phyloP scores from a whole-genome alignment of 2,329 filamentous ascomycete genomes.

The Thelonectria discophora region DNA sequence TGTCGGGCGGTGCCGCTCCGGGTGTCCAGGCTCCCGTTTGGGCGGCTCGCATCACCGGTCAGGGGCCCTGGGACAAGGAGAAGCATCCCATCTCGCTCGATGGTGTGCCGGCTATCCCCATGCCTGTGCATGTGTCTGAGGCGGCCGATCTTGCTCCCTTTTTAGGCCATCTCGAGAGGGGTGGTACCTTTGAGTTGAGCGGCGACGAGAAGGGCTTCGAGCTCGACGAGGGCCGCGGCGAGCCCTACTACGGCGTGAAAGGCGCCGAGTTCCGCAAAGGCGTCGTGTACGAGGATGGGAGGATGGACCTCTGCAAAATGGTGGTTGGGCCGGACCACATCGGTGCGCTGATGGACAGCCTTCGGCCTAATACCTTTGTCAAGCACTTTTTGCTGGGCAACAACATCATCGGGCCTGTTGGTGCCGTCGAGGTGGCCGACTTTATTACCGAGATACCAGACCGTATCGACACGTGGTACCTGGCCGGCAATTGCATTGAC shows the following conservation, averaged over 20 bases:
- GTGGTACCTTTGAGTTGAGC: conserved; percentile 43
- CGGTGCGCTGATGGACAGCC: conserved; percentile 57
- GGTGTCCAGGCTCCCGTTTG: conserved; percentile 47
- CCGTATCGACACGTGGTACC: conserved; percentile 64
- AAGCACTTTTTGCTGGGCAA: conserved; percentile 63
- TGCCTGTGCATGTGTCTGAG: conserved; percentile 46
- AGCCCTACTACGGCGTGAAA: conserved; percentile 48
- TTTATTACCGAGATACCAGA: conserved; percentile 57
- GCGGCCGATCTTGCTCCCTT: conserved; percentile 47
- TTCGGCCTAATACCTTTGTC: conserved; percentile 57
- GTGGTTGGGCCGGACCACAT: conserved; percentile 62
- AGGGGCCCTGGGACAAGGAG: conserved; percentile 47
- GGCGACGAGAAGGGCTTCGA: conserved; percentile 39
- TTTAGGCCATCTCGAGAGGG: conserved; percentile 44
- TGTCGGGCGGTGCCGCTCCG: conserved; percentile 44
- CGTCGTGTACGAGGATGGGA: conserved; percentile 59
- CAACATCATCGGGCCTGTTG: conserved; percentile 61
- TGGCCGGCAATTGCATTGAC: conserved; percentile 64
- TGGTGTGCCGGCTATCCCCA: conserved; percentile 46
- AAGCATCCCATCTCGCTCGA: conserved; percentile 44
- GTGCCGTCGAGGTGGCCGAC: conserved; percentile 55
- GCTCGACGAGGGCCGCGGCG: conserved; percentile 48
- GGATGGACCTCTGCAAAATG: conserved; percentile 65
- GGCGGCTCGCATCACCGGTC: conserved; percentile 45
- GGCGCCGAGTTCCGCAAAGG: conserved; percentile 50